Percentiles rank a stretch among this genome's conserved stretches.
phyloP scores from a whole-genome alignment of 192 early-diverging fungal genomes.

The Entomortierella parvispora region DNA sequence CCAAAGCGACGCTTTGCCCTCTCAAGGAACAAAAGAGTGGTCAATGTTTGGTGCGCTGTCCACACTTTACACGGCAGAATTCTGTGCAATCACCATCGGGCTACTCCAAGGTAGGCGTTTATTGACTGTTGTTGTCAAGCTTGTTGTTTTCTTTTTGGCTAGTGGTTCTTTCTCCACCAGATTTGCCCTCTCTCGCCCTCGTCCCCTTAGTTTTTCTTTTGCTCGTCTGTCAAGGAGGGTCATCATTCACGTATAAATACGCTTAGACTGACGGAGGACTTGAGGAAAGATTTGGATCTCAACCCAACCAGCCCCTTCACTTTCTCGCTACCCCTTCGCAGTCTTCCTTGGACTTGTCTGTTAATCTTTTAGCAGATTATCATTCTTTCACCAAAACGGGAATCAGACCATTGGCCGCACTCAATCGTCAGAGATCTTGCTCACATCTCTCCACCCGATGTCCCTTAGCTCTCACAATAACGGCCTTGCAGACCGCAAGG shows the following conservation, averaged over 20 bases:
- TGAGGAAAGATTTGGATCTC: too few relatives aligned
- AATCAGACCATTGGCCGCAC: not conserved
- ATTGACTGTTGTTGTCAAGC: not conserved
- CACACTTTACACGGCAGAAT: constrained; percentile 11
- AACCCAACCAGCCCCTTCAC: too few relatives aligned
- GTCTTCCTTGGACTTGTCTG: not conserved
- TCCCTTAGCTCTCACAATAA: too few relatives aligned
- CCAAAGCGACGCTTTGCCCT: too few relatives aligned
- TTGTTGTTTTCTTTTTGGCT: not conserved
- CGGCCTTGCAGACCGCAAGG: too few relatives aligned
- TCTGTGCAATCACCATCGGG: constrained; percentile 14
- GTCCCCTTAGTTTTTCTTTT: not conserved
- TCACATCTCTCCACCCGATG: too few relatives aligned
- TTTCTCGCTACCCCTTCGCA: not conserved
- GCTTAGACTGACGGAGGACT: too few relatives aligned
- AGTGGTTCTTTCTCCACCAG: not conserved
- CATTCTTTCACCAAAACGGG: not conserved
- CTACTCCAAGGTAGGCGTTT: not conserved
- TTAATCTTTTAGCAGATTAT: not conserved
- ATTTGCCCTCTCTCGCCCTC: too few relatives aligned
- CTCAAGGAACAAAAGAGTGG: too few relatives aligned
- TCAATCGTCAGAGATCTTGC: too few relatives aligned
- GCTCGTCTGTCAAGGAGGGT: not conserved
- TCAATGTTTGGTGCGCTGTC: too few relatives aligned
- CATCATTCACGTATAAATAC: too few relatives aligned